Evolutionary conservation across 495 filamentous ascomycete species (phyloP), one percentile per base, ranked within the genome.

Genomic region (Hypoxylon rickii): DNA sequence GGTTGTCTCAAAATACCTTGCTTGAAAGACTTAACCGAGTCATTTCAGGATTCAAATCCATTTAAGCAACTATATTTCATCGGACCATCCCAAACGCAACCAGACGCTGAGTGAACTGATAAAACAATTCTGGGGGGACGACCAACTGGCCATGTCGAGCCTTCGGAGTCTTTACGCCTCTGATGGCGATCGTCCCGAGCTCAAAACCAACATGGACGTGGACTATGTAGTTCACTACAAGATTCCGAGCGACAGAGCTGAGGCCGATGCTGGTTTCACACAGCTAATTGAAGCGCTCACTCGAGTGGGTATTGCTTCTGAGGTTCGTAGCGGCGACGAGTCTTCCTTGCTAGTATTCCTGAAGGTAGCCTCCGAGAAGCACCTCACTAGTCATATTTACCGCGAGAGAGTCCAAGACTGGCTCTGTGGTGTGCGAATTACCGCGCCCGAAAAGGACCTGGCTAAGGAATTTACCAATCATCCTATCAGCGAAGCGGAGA

Each of bases 201-300:
- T 67, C 34, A 64, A 67, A 53, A 66, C 68, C 39, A 76, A 75
- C 20, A 70, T 68, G 70, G 52, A 64, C 64, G 92, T 96, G 55
- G 94, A 98, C 81, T 98, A 96, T 78, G 92, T 97, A 56, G 86
- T 98, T 53, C 79, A 80, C 49, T 97, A 92, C 71, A 77, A 82
- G 43, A 87, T 96, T 61, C 79, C 81, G 26, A 75, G 79, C 20
- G 79, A 88, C 56, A 82, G 82, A 55, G 67, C 76, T 15, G 76
- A 88, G 58, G 89, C 92, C 10, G 81, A 84, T 57, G 76, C 81
- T 26, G 79, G 86, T 57, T 90, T 97, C 58, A 80, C 85, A 61
- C 84, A 85, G 65, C 83, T 98, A 12, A 77, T 96, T 46, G 71
- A 81, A 55, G 79, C 81, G 19, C 80, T 98, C 26, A 81, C 86